These are phyloP conservation scores for Mycena epipterygia DNA, from an alignment of 768 basidiomycete species.

Conservation along the genomic window DNA sequence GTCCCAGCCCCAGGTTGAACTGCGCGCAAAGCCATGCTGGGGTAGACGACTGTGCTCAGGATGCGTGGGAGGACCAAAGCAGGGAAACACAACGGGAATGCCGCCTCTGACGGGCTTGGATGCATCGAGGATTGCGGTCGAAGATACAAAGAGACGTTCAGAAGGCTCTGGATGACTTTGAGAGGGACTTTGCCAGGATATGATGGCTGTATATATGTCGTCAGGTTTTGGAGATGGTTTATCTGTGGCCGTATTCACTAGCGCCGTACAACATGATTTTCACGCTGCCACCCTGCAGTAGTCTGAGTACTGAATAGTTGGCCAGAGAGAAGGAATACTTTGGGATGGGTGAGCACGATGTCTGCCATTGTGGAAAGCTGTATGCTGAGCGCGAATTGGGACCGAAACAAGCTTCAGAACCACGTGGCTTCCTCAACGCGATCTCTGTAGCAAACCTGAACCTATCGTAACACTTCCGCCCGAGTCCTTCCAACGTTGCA, in stretches of 20 bases:
- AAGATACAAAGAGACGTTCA: constrained; percentile 88
- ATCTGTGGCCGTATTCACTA: too few relatives aligned
- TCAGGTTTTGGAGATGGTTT: too few relatives aligned
- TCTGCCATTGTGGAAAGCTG: constrained; percentile 1
- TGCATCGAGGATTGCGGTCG: constrained; percentile 81
- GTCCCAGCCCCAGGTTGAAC: constrained; percentile 78
- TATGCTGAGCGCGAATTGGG: not conserved
- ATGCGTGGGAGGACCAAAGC: constrained; percentile 89
- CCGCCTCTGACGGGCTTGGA: constrained; percentile 64
- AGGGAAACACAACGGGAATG: constrained; percentile 81
- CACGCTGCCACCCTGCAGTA: constrained; percentile 70
- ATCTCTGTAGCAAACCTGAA: constrained; percentile 58
- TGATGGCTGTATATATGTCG: too few relatives aligned
- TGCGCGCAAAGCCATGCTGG: constrained; percentile 96
- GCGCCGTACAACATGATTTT: constrained; percentile 85
- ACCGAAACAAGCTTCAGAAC: not conserved
- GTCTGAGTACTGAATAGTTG: not conserved
- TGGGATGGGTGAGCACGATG: constrained; percentile 73
- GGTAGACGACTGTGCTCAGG: constrained; percentile 76
- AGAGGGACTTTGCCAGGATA: constrained; percentile 83
- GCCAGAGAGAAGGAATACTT: constrained; percentile 53
- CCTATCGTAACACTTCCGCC: constrained; percentile 17
- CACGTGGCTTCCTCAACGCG: constrained; percentile 15
- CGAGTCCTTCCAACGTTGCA: not conserved
- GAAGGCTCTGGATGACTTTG: constrained; percentile 48